Conservation (phyloP, 2,329 filamentous ascomycete genomes). For the Hirsutella rhossiliensis region DNA sequence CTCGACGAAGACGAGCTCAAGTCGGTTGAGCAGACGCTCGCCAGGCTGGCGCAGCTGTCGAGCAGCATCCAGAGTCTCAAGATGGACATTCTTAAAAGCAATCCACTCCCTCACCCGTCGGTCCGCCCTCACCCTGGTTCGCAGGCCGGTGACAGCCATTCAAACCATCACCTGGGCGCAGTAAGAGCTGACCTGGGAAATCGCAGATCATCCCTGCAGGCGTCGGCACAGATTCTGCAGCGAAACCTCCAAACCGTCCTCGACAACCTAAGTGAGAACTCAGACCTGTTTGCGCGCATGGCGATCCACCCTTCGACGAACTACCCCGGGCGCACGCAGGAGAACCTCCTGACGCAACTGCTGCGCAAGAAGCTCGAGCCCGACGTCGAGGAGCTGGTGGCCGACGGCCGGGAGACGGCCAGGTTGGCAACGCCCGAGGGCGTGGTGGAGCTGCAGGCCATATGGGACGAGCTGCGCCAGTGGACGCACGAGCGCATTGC, state of each 20-base stretch:
- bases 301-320: slow-evolving; percentile 66
- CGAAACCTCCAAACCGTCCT: slow-evolving; percentile 57
- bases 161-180: too few relatives aligned
- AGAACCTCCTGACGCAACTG: slow-evolving; percentile 53
- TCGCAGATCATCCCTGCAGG: slow-evolving; percentile 57
- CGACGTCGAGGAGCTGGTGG: slow-evolving; percentile 60
- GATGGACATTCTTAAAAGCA: slow-evolving; percentile 45
- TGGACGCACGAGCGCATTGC: slow-evolving; percentile 29
- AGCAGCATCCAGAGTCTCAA: slow-evolving; percentile 56
- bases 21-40: slow-evolving; percentile 57
- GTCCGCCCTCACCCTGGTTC: slow-evolving; percentile 8
- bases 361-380: slow-evolving; percentile 78
- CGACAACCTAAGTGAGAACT: slow-evolving; percentile 51
- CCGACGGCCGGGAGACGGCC: slow-evolving; percentile 43
- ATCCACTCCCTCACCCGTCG: slow-evolving; percentile 57
- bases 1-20: slow-evolving; percentile 50
- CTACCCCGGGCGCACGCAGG: slow-evolving; percentile 59
- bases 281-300: slow-evolving; percentile 54
- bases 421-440: slow-evolving; percentile 30
- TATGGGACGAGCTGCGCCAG: slow-evolving; percentile 40
- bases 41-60: slow-evolving; percentile 55
- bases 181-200: background rate
- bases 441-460: slow-evolving; percentile 30
- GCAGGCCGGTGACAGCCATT: too few relatives aligned
- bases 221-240: slow-evolving; percentile 59